A percentile compares a stretch with the other conserved stretches of the same genome.
Evolutionary conservation across 116 monocot species (phyloP).

Genomic region (Zostera marina): DNA sequence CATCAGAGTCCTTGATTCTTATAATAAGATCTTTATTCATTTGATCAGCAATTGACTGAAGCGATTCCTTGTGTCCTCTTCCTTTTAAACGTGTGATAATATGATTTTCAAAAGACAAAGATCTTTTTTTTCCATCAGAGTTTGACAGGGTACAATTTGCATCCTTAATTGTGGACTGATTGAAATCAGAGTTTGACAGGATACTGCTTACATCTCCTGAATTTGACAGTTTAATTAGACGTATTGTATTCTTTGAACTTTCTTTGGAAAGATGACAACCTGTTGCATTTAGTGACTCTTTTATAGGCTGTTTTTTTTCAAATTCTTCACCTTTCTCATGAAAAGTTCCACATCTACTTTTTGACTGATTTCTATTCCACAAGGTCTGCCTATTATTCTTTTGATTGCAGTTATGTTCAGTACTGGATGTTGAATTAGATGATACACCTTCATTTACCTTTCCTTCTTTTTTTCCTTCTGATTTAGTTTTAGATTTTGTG

Average conservation of each 20-base stretch:
- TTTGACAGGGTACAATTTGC: neutral
- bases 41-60: neutral
- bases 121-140: neutral
- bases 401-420: neutral
- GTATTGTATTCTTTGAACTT: neutral
- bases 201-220: neutral
- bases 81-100: neutral
- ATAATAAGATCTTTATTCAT: neutral
- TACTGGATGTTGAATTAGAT: neutral
- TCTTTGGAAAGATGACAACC: neutral
- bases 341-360: neutral
- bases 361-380: neutral
- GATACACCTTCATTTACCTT: conserved; percentile 1
- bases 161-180: neutral
- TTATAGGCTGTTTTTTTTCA: neutral
- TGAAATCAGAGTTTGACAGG: neutral
- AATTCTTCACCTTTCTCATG: conserved; percentile 4
- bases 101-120: neutral
- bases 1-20: neutral
- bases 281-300: neutral
- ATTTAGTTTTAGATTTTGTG: conserved; percentile 25
- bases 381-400: neutral
- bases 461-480: neutral
- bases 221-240: neutral
- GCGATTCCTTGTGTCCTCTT: neutral